These are phyloP conservation scores for Pestalotiopsis sp. DNA, from an alignment of 2,329 filamentous ascomycete genomes.

Conservation along the genomic window DNA sequence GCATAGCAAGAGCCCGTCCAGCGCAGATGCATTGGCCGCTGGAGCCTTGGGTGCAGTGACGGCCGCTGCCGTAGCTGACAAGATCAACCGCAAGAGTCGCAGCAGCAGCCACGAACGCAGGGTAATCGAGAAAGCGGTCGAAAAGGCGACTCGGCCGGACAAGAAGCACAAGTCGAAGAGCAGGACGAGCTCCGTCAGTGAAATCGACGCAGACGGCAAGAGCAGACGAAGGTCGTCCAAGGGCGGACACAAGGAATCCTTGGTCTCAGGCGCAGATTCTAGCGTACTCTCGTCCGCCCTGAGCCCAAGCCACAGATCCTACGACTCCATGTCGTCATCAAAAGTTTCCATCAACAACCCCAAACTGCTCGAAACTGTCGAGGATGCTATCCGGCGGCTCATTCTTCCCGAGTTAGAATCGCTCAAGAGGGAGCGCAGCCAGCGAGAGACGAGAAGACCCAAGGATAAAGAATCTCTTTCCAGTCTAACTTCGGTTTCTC, in stretches of 20 bases:
- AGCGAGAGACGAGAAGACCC: conserved; percentile 60
- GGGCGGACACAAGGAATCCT: conserved; percentile 54
- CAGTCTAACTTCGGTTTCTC: conserved; percentile 56
- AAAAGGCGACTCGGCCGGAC: conserved; percentile 48
- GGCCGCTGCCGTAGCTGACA: conserved; percentile 43
- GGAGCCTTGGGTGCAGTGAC: conserved; percentile 41
- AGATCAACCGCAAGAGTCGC: conserved; percentile 48
- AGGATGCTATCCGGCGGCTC: conserved; percentile 87
- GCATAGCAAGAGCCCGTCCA: conserved; percentile 46
- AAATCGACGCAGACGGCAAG: conserved; percentile 48
- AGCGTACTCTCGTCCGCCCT: conserved; percentile 57
- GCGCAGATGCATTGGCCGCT: conserved; percentile 39
- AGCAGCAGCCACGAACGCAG: conserved; percentile 44
- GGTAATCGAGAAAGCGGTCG: conserved; percentile 35
- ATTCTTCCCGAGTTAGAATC: conserved; percentile 92
- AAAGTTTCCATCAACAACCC: conserved; percentile 87
- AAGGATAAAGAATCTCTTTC: conserved; percentile 63
- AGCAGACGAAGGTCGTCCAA: conserved; percentile 52
- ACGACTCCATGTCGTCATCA: conserved; percentile 58
- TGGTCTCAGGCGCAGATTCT: conserved; percentile 56
- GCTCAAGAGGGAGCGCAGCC: conserved; percentile 87
- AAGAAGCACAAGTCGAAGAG: conserved; percentile 53
- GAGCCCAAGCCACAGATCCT: conserved; percentile 57
- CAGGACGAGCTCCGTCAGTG: conserved; percentile 51
- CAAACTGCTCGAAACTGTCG: conserved; percentile 85